These are phyloP conservation scores for Thalassiosira livingstoniorum DNA, from an alignment of 352 stramenopile genomes.

Conservation along the genomic window DNA sequence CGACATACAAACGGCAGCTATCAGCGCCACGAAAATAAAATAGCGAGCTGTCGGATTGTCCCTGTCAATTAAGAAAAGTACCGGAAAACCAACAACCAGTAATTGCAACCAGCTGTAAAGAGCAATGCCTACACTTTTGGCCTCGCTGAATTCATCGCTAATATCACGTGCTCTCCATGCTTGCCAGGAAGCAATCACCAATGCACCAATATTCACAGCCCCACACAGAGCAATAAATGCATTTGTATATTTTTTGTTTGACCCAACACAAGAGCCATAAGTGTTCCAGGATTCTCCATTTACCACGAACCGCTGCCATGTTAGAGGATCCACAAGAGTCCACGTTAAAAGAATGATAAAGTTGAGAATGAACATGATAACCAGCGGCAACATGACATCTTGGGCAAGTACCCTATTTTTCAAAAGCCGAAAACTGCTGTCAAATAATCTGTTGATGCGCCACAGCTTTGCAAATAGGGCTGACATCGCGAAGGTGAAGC, in stretches of 20 bases:
- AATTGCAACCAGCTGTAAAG: conserved; percentile 8
- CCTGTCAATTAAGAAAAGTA: no score
- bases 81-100: conserved; percentile 4
- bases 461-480: conserved; percentile 71
- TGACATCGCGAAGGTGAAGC: conserved; percentile 58
- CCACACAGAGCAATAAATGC: not conserved
- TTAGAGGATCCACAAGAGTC: conserved; percentile 62
- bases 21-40: no score
- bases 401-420: conserved; percentile 35
- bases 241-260: not conserved
- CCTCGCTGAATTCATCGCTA: not conserved
- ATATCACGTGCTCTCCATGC: conserved; percentile 1
- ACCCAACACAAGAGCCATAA: conserved; percentile 42
- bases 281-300: conserved; percentile 42
- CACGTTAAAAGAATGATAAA: conserved; percentile 55
- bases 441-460: conserved; percentile 65
- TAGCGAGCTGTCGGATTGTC: no score
- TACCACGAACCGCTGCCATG: conserved; percentile 38
- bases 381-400: conserved; percentile 47
- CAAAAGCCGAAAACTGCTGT: conserved; percentile 20
- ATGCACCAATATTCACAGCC: conserved; percentile 41
- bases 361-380: conserved; percentile 55
- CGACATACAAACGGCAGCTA: no score
- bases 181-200: conserved; percentile 39
- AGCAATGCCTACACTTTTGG: conserved; percentile 15